Evolutionary conservation across 208 protist genomes (phyloP), one percentile per base, ranked within the genome.

Genomic region (Spongospora subterranea): DNA sequence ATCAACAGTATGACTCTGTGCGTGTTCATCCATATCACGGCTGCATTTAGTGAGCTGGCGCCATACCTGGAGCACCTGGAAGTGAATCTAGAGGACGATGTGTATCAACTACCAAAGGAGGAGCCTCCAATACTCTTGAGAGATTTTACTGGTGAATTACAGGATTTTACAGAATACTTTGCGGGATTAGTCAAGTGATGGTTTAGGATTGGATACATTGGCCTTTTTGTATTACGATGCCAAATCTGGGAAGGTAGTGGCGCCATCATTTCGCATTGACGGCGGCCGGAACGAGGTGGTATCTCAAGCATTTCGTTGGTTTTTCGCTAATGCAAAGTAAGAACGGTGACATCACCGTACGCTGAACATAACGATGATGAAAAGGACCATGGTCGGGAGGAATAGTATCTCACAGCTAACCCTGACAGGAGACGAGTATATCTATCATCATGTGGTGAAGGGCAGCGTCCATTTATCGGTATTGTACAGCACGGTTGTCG

Each of bases 21-120:
- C 71, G 71, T 82, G 35, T 82, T 82, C 71, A 35, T 43, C n/a
- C 71, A 82, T 43, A 82, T 82, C 71, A 43, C 40, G n/a, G n/a
- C 71, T 20, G 6, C 71, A n/a, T 82, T 39, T n/a, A 82, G n/a
- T n/a, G 71, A 82, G 71, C 71, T 82, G 17, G 71, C 35, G n/a
- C 71, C 71, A n/a, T 82, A 82, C n/a, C n/a, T 82, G 13, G 71
- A 82, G 6, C n/a, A 82, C 71, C 35, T 82, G 13, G 71, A 82
- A 82, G 71, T 35, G 13, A 39, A 6, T n/a, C 71, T 82, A 20
- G 71, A 82, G 11, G 71, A 82, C n/a, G 71, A 82, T 45, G n/a
- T 82, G 35, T 82, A 39, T n/a, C 71, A 82, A 17, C 71, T 82
- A 20, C 71, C 71, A 6, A 82, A 35, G n/a, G 71, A 82, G 35